Evolutionary conservation across 2,329 filamentous ascomycete species (phyloP).

Genomic region (Pyricularia grisea): DNA sequence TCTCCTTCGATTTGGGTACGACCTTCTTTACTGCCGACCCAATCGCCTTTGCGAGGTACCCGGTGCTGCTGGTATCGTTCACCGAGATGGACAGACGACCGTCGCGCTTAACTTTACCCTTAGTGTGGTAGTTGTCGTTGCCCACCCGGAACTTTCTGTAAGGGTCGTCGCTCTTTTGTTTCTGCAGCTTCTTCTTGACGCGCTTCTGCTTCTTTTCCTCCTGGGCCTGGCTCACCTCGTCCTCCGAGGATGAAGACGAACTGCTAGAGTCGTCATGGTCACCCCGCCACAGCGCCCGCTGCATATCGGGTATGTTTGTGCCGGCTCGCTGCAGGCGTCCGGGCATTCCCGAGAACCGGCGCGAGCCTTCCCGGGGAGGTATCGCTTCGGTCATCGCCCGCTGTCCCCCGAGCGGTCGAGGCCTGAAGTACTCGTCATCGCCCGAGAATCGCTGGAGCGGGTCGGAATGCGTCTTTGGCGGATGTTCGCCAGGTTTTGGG

Average conservation of each 20-base stretch:
- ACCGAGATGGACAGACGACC: conserved; percentile 64
- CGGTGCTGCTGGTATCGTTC: conserved; percentile 58
- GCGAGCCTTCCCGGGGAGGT: conserved; percentile 7
- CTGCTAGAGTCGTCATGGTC: conserved; percentile 13
- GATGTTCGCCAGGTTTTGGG: conserved; percentile 8
- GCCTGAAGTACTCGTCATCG: background rate
- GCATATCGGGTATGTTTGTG: conserved; percentile 18
- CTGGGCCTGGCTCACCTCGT: conserved; percentile 9
- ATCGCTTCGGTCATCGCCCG: conserved; percentile 13
- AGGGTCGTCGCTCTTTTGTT: conserved; percentile 14
- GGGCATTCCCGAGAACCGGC: conserved; percentile 10
- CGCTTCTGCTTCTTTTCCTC: background rate
- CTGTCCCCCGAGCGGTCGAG: conserved; percentile 5
- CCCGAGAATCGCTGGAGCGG: conserved; percentile 2
- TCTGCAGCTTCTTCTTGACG: conserved; percentile 4
- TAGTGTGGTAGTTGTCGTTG: conserved; percentile 56
- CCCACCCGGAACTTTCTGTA: conserved; percentile 49
- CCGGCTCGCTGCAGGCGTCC: conserved; percentile 14
- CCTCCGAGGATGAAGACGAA: conserved; percentile 16
- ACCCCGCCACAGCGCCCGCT: conserved; percentile 15
- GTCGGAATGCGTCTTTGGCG: background rate
- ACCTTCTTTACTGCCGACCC: conserved; percentile 54
- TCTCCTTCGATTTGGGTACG: conserved; percentile 19
- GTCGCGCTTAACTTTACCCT: conserved; percentile 58
- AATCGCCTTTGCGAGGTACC: conserved; percentile 65